phyloP scores from a whole-genome alignment of 2,329 filamentous ascomycete genomes.

The Pseudogymnoascus sp. region DNA sequence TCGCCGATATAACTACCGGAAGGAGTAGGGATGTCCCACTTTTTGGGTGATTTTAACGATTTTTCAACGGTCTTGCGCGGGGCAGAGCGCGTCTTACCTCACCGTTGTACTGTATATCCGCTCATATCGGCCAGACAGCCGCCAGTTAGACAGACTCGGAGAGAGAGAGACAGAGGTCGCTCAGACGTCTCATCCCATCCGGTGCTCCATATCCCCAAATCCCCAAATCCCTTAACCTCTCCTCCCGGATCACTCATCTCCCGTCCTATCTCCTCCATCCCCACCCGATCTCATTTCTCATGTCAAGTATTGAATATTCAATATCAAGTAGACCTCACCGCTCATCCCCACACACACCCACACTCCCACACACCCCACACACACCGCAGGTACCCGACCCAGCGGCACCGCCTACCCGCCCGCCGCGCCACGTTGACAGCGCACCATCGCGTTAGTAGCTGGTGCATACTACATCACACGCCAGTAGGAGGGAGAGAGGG shows the following conservation, averaged over 20 bases:
- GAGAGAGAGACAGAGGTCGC: not conserved
- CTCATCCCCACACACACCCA: slow-evolving; percentile 39
- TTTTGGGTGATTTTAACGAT: not conserved
- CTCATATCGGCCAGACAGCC: not conserved
- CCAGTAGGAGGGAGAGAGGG: too few relatives aligned
- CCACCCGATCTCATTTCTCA: slow-evolving; percentile 14
- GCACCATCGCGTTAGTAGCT: slow-evolving; percentile 12
- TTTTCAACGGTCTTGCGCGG: not conserved
- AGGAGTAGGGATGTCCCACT: not conserved
- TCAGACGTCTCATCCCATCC: too few relatives aligned
- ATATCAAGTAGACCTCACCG: slow-evolving; percentile 22
- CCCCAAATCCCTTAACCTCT: not conserved
- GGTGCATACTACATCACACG: not conserved
- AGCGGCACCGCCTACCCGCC: slow-evolving; percentile 38
- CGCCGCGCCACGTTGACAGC: slow-evolving; percentile 29
- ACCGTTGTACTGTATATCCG: not conserved
- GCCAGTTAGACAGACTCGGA: not conserved
- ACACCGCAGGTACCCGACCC: slow-evolving; percentile 53
- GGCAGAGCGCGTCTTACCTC: not conserved
- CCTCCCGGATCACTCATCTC: slow-evolving; percentile 2
- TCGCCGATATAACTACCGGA: not conserved
- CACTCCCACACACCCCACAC: slow-evolving; percentile 38
- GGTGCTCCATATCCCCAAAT: too few relatives aligned
- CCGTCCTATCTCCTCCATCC: not conserved
- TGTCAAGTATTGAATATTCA: not conserved